Evolutionary conservation across 495 filamentous ascomycete species (phyloP), one percentile per base, ranked within the genome.

Genomic region (Penicillium lagena): DNA sequence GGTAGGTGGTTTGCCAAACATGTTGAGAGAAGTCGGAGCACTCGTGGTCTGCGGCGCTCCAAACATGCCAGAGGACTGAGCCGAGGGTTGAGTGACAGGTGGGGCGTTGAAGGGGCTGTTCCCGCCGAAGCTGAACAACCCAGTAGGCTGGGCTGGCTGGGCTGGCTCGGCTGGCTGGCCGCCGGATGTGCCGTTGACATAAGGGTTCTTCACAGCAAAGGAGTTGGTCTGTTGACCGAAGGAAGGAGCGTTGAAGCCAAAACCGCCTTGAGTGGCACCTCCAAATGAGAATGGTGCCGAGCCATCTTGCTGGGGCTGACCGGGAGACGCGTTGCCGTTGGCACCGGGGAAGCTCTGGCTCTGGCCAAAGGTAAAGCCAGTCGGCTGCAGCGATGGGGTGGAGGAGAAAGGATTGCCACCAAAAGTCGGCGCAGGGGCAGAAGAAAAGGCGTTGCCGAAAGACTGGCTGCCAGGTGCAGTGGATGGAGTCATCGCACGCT

Each of bases 261-360:
- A 73, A 15, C 46, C 55, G n/a, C 57, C 54, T 15, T 57, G 51
- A 30, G 47, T 42, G 28, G 45, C 47, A 13, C 56, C 47, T 5
- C 68, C 68, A 32, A 72, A 75, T 12, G 72, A 60, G 42, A 75
- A 70, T 12, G 66, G 60, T 13, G 60, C 36, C 5, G 59, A 45
- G 35, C 56, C 59, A 44, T 58, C 59, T 34, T 64, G 64, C 17
- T 13, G 56, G 11, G 62, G 51, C 34, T 58, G 57, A 22, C 42
- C 43, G 48, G 34, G 67, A 42, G 29, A 46, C 57, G 22, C 0
- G 22, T 22, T 22, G 22, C 2, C 22, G 22, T 22, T 22, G 31
- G 65, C 58, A 27, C 63, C 66, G n/a, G 70, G 67, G 32, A 74
- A 74, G 39, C 67, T 73, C 42, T 73, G 67, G 17, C 68, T 71